Evolutionary conservation across 345 rosid genomes (phyloP), one percentile per base, ranked within the genome.

Genomic region (Dovyalis caffra): DNA sequence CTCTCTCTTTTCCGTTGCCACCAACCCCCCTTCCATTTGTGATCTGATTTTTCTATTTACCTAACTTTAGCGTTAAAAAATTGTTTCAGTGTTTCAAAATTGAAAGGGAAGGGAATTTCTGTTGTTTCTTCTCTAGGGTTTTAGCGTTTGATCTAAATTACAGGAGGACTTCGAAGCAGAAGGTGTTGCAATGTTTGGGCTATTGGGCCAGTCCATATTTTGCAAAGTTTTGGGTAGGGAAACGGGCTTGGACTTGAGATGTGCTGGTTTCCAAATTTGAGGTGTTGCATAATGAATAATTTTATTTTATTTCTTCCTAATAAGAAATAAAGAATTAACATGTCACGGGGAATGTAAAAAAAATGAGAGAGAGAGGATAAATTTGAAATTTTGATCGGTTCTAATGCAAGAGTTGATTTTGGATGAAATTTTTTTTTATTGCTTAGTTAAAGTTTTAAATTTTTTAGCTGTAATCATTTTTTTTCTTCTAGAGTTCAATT

Each of bases 1-100:
- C 77, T 88, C 93, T 79, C 77, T 84, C 76, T 66, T 85, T 81
- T 72, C 71, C 25, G 32, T 75, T 76, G 51, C 69, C 82, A 71
- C 76, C 88, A 40, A 73, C 78, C 21, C 78, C 85, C 80, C 92
- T 23, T 77, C 84, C 76, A 72, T 72, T 28, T 56, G 47, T 37
- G 61, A 26, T 28, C 16, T 29, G 49, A 4, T 23, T 23, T 64
- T 47, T 5, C 10, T 29, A 16, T 21, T 72, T 7, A 16, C 8
- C 28, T 31, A 23, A n/a, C 64, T n/a, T 10, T 16, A 21, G 64
- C 3, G 45, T 43, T 45, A 1, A 37, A n/a, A n/a, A 26, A 25
- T 45, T 29, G 32, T 5, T 29, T 11, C 8, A 18, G 21, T 4
- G 40, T 18, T 70, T 68, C n/a, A 8, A 68, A 12, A 45, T 43